Base-by-base conservation (phyloP, 23 red algal species). In the Chondrus crispus region DNA sequence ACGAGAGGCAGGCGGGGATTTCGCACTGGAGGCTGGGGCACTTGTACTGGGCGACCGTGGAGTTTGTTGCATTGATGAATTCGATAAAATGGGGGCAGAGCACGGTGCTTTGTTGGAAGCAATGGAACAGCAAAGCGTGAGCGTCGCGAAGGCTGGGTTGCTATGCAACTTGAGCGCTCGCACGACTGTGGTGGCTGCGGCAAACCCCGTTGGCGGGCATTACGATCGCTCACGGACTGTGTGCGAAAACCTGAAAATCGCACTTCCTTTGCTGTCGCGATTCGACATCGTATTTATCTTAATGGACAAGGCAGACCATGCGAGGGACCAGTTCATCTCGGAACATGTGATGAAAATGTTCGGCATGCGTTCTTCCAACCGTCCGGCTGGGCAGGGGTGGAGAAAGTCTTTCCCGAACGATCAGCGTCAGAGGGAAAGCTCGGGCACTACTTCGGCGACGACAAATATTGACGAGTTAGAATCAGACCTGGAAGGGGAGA, bases 61-160 rank as follows among this genome's bases (percentile, higher is more conserved):
- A 37, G 83, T 99, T 7, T 96, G 94, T 30, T 96, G 94, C 63
- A 96, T 99, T 45, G 97, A 99, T 86, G 97, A 99, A 54, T 99
- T 99, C 80, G 97, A 99, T 50, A 99, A 99, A 68, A 99, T 99
- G 97, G 41, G 85, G 62, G 93, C 92, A 43, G 97, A 99, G 66
- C 91, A 96, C 51, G 86, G 89, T 57, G 93, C 94, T 39, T 87
- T 99, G 22, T 79, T 99, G 44, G 97, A 99, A 74, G 93, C 90
- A 22, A 99, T 99, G 97, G 97, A 99, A 85, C 97, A 99, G 84
- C 97, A 99, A 47, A 95, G 91, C 72, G 94, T 99, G 12, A 94
- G 89, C 46, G 92, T 99, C 3, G 97, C 97, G 24, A 99, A 99
- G 46, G 97, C 97, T 5, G 97, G 97, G 35, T 87, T 99, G 22